A percentile compares a stretch with the other conserved stretches of the same genome.
Evolutionary conservation across 2,329 filamentous ascomycete genomes (phyloP).

Genomic region (Exophiala spinifera): DNA sequence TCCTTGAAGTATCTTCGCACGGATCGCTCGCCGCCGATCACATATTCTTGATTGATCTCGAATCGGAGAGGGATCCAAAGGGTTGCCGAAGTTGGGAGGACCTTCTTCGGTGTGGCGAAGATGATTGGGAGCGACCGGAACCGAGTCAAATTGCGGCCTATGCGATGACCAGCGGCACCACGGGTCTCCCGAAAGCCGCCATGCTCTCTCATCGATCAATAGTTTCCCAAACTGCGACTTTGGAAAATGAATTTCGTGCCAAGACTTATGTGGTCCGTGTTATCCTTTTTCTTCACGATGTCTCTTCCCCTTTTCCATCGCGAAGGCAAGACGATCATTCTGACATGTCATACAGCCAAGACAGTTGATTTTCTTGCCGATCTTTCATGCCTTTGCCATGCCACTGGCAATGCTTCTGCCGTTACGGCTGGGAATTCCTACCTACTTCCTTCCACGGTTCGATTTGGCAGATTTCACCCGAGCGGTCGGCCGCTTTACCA

Average conservation of each 20-base stretch:
- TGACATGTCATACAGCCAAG: conserved; percentile 34
- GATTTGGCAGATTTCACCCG: conserved; percentile 41
- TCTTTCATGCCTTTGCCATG: conserved; percentile 53
- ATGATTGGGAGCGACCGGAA: conserved; percentile 47
- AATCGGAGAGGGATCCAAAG: not conserved
- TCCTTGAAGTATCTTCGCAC: conserved; percentile 35
- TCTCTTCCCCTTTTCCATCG: not conserved
- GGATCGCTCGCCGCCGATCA: conserved; percentile 28
- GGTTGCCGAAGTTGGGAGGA: conserved; percentile 13
- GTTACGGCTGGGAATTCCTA: conserved; percentile 45
- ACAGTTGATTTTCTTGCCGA: conserved; percentile 49
- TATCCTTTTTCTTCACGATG: not conserved
- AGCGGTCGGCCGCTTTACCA: conserved; percentile 41
- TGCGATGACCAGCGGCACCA: conserved; percentile 57
- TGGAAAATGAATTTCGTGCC: conserved; percentile 20
- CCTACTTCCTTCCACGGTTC: conserved; percentile 50
- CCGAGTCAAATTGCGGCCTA: conserved; percentile 41
- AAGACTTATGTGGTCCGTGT: conserved; percentile 15
- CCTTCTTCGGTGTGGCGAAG: conserved; percentile 43
- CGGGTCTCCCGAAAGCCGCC: conserved; percentile 59
- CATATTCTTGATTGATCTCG: conserved; percentile 38
- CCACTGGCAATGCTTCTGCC: conserved; percentile 48
- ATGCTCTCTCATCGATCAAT: conserved; percentile 52
- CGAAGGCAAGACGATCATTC: not conserved
- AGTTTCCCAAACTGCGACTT: conserved; percentile 24